A percentile compares a stretch with the other conserved stretches of the same genome.
Conservation (phyloP, 352 stramenopile species). For the Globisporangium spiculum region DNA sequence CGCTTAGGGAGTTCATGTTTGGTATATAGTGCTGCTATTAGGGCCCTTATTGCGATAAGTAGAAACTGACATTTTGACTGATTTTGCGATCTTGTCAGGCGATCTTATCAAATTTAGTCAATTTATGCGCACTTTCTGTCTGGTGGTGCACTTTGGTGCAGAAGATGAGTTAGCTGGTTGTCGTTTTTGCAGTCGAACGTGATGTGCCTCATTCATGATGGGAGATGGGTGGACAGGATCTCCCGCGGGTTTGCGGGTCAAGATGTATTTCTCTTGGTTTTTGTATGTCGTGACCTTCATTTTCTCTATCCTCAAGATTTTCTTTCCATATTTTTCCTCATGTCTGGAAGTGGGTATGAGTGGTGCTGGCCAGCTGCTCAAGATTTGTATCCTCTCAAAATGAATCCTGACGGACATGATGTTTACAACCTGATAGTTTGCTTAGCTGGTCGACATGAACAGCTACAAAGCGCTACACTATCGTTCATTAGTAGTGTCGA, state of each 20-base stretch:
- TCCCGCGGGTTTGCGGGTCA: neutral
- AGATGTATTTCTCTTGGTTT: neutral
- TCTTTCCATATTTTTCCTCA: neutral
- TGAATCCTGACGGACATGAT: neutral
- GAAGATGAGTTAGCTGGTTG: too few species aligned
- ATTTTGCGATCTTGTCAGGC: too few species aligned
- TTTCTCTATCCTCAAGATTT: neutral
- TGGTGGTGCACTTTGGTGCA: too few species aligned
- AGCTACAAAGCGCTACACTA: neutral
- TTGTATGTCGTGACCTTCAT: neutral
- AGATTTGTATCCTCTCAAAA: neutral
- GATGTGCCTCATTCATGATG: too few species aligned
- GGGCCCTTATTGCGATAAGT: neutral
- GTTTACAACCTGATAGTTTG: neutral
- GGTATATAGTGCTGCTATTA: neutral
- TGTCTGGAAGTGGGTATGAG: too few species aligned
- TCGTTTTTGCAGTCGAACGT: too few species aligned
- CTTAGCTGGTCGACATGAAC: neutral
- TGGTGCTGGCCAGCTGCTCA: too few species aligned
- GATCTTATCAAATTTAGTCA: too few species aligned
- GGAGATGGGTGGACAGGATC: too few species aligned
- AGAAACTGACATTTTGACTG: neutral
- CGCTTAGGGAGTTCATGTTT: too few species aligned
- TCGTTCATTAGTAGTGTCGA: neutral
- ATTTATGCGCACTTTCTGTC: too few species aligned